Percentiles rank a stretch among this genome's conserved stretches.
Conservation (phyloP, 371 early-diverging fungal genomes). For the Dentiscutata heterogama region DNA sequence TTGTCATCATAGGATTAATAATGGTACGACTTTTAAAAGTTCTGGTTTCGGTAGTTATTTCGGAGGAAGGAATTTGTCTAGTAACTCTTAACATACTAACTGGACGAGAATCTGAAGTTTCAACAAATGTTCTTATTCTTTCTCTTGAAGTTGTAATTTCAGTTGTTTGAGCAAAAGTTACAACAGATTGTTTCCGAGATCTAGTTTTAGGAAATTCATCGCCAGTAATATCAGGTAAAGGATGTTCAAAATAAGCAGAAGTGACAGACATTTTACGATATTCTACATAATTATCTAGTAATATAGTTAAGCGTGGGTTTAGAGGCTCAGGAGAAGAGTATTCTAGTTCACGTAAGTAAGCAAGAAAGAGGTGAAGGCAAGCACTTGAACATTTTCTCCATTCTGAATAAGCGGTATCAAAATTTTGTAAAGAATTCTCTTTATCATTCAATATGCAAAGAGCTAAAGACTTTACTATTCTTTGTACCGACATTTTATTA, state of each 20-base stretch:
- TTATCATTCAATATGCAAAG: conserved; percentile 35
- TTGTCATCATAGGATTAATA: conserved; percentile 37
- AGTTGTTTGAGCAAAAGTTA: conserved; percentile 17
- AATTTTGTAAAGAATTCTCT: neutral
- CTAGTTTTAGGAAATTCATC: neutral
- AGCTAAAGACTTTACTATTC: conserved; percentile 39
- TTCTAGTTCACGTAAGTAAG: conserved; percentile 31
- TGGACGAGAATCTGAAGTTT: neutral
- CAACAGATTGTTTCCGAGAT: conserved; percentile 1
- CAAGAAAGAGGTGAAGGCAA: conserved; percentile 42
- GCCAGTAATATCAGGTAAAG: neutral
- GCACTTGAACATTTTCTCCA: conserved; percentile 40
- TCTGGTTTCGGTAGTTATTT: neutral
- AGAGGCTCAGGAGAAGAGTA: neutral
- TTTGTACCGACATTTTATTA: conserved; percentile 41
- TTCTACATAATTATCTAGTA: conserved; percentile 44
- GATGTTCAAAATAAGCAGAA: conserved; percentile 10
- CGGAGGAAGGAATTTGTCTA: conserved; percentile 4
- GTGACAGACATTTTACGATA: conserved; percentile 27
- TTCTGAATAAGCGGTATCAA: conserved; percentile 36
- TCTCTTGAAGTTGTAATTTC: neutral
- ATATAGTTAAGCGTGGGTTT: conserved; percentile 38
- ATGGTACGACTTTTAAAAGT: conserved; percentile 37
- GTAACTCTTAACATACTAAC: conserved; percentile 41
- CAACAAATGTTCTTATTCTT: neutral